Evolutionary conservation across 306 rosid species (phyloP).

Genomic region (Pyrus pyrifolia): DNA sequence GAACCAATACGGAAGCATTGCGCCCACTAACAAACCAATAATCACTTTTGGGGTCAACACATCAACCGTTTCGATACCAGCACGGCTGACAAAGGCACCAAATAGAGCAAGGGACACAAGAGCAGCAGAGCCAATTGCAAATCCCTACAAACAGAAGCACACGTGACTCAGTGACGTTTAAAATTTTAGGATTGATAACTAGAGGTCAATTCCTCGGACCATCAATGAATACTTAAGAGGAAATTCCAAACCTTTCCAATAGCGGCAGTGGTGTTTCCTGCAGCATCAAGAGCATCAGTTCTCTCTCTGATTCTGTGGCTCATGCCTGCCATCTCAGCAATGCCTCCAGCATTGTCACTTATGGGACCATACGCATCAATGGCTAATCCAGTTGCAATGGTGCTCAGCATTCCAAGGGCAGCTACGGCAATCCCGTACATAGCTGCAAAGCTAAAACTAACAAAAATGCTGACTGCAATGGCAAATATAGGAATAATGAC

Average conservation of each 20-base stretch:
- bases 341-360: constrained; percentile 98
- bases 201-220: neutral
- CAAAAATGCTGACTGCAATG: constrained; percentile 79
- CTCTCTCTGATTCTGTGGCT: constrained; percentile 89
- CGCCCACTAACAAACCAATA: constrained; percentile 81
- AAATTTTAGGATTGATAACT: neutral
- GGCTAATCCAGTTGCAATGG: constrained; percentile 95
- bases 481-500: constrained; percentile 95
- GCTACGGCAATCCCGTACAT: constrained; percentile 97
- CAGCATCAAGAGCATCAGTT: constrained; percentile 98
- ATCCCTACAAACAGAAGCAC: constrained; percentile 46
- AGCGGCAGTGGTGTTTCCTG: constrained; percentile 97
- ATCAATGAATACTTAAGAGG: neutral
- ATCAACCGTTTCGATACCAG: constrained; percentile 59
- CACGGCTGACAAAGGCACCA: constrained; percentile 97
- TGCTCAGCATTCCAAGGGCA: constrained; percentile 96
- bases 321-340: constrained; percentile 99
- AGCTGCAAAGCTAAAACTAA: constrained; percentile 93
- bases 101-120: constrained; percentile 97
- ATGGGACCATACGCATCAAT: constrained; percentile 98
- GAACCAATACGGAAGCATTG: constrained; percentile 99
- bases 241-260: constrained; percentile 72
- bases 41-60: constrained; percentile 89
- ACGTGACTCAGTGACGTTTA: neutral
- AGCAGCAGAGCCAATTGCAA: constrained; percentile 96